Evolutionary conservation across 352 stramenopile species (phyloP), one percentile per base, ranked within the genome.

Genomic region (Globisporangium nodosum): DNA sequence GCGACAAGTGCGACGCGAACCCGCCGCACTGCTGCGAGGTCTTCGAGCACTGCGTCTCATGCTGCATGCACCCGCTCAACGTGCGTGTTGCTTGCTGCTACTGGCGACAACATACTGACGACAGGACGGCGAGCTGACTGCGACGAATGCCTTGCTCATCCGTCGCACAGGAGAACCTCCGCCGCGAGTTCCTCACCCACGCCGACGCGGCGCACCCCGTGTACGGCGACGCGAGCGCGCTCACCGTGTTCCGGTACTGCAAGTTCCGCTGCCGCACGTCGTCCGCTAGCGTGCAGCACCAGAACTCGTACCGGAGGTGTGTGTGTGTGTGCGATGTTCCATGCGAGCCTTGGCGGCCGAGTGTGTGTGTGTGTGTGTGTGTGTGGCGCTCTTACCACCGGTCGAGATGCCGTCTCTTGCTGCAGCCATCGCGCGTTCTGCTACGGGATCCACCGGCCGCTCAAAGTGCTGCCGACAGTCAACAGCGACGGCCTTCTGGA

Each of bases 31-130:
- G 81, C 61, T 91, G 81, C 49, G 70, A 84, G 15, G 62, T 74
- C 3, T 89, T 74, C 50, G 78, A 89, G 55, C 76, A 86, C 58
- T 89, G 78, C 52, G 81, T 91, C 30, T 91, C 78, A 24, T 91
- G 81, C 58, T 91, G 81, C 60, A 89, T 91, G 81, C 73, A 87
- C 51, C 78, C 78, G n/a, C 71, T 85, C 5, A 88, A 91, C 59
- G 78, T 88, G 54, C 52, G 69, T 61, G 9, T 21, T 35, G 31
- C 35, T 12, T 15, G 35, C 0, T 40, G 35, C 8, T 33, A 18
- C 2, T n/a, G 40, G 21, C 60, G 45, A 8, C 12, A 8, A 8
- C 11, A 3, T n/a, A 35, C 15, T 64, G 45, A 8, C 12, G 35
- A 8, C 11, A 3, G 8, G 35, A 4, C 8, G 11, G 12, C 8